Base-by-base conservation (phyloP, 192 early-diverging fungal genomes). In the Funneliformis mosseae region DNA sequence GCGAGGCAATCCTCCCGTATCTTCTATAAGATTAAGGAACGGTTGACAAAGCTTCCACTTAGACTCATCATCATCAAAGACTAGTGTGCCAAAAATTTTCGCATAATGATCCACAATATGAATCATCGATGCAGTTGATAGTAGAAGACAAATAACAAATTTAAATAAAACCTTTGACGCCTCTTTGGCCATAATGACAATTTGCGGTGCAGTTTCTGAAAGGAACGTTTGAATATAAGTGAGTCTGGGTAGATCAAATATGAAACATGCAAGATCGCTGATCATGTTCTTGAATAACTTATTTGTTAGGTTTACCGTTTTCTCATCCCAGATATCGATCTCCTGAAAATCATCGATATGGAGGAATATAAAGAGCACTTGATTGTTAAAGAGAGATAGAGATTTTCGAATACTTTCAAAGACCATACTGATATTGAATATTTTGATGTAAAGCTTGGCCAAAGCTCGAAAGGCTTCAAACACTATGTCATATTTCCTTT, bases 1-100 rank as follows among this genome's bases (percentile, higher is more conserved):
- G 7, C 55, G 55, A 63, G 79, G 55, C 45, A 72, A 38, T 80
- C 79, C 79, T 80, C 79, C 79, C 12, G 79, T 80, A n/a, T 72
- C 79, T 59, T 41, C 4, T 50, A 80, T 23, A 72, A 80, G 9
- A 3, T 74, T 10, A 72, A 80, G 69, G 60, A 80, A 74, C 61
- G 2, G 70, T 16, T n/a, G 18, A 73, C 79, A 80, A 42, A 74
- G 79, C 33, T 66, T 73, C 79, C 67, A 80, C 8, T 45, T 74
- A 63, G 60, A 74, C 5, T 61, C 18, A 5, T n/a, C 71, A 74
- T 48, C 5, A 25, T n/a, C n/a, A n/a, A 61, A 69, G 27, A 16
- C 74, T 72, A 63, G 59, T 73, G 46, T 71, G 41, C 23, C 23
- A 64, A 2, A 80, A 39, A 8, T 61, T 71, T 63, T 60, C 5